A percentile compares a stretch with the other conserved stretches of the same genome.
Conservation (phyloP, 257 asterid genomes). For the Dorcoceras hygrometricum region DNA sequence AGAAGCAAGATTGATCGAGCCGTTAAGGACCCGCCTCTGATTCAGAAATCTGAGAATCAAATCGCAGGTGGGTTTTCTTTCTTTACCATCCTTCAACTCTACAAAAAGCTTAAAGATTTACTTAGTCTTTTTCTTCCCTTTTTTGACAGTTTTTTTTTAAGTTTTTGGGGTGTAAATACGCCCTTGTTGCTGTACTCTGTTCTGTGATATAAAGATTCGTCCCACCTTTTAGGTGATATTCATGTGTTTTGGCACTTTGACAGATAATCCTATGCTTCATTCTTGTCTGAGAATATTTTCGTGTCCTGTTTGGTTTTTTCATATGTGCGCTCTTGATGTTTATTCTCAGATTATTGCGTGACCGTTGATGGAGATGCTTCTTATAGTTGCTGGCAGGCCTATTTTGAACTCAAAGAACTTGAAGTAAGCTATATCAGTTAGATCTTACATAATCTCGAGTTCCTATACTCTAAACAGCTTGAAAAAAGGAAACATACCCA, state of each 20-base stretch:
- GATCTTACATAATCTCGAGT: not conserved
- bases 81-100: not conserved
- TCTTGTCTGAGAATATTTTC: no score
- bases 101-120: no score
- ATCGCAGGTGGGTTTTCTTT: conserved; percentile 56
- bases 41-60: conserved; percentile 65
- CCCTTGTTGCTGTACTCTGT: no score
- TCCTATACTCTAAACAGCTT: not conserved
- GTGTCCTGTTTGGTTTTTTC: not conserved
- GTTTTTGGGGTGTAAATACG: no score
- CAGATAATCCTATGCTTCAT: no score
- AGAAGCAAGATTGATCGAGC: conserved; percentile 70
- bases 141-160: no score
- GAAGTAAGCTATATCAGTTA: conserved; percentile 51
- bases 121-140: no score
- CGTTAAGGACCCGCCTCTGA: conserved; percentile 77
- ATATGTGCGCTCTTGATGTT: not conserved
- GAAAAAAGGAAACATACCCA: no score
- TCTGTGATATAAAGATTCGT: no score
- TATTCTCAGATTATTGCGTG: conserved; percentile 67
- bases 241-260: not conserved
- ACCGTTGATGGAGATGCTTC: conserved; percentile 82
- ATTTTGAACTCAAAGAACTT: conserved; percentile 89
- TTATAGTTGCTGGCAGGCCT: conserved; percentile 92
- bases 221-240: not conserved